Base-by-base conservation (phyloP, 1,284 basidiomycete species). In the Xanthoconium separans region DNA sequence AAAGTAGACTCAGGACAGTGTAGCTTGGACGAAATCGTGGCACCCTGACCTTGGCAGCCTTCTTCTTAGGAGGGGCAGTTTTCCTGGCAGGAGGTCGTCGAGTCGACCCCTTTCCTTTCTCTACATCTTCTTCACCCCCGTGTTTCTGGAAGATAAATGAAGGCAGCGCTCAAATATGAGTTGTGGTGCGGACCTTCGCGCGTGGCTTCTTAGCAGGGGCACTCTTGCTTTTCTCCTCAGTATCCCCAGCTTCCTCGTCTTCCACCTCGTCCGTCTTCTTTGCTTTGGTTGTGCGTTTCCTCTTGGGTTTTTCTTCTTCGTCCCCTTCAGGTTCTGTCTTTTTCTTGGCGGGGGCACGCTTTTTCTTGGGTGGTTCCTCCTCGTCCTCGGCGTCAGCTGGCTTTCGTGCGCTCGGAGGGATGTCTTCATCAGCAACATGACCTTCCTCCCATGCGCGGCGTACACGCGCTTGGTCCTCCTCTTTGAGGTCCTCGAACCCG, bases 371-470 rank as follows among this genome's bases (percentile, higher is more conserved):
- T 39, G 74, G 74, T 30, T 69, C 69, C 24, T 69, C 73, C 1
- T 67, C 70, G 7, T 77, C 82, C 13, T 77, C 78, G 15, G 72
- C 80, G 4, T 62, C 79, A 6, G 68, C 75, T 12, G 79, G 73
- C 62, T 88, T 88, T 53, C 76, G 77, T 1, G 91, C 91, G 16
- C 75, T 76, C 33, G 82, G 84, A 3, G 91, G 91, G 30, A 93
- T 82, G 62, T 93, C 91, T 60, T 85, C 90, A 16, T 85, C 83
- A 12, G 83, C 89, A 47, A 93, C 88, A 40, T 85, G 80, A 6
- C 87, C 91, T 1, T 78, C 82, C 49, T 87, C 80, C 78, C 82
- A 91, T 4, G 91, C 91, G 63, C 78, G 81, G 50, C 70, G 74
- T 44, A 93, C 67, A 59, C 82, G 84, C 3, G 77, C 81, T 69